Percentiles rank a stretch among this genome's conserved stretches.
Evolutionary conservation across 78 protist genomes (phyloP).

Genomic region (Dictyostelium firmibasis): DNA sequence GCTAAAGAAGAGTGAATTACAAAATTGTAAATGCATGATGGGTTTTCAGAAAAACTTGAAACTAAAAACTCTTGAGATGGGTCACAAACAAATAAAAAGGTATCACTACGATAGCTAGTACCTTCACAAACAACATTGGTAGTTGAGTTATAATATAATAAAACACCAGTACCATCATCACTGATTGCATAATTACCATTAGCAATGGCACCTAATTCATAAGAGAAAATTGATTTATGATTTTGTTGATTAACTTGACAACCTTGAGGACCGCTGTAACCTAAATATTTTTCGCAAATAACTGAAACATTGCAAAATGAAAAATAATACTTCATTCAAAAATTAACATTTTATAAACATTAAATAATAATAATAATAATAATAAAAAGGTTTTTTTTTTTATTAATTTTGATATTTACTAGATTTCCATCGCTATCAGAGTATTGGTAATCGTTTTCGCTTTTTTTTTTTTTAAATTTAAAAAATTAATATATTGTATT

Average conservation of each 20-base stretch:
- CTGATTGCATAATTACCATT: background rate
- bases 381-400: background rate
- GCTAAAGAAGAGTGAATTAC: background rate
- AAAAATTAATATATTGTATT: background rate
- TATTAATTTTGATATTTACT: background rate
- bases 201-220: background rate
- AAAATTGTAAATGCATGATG: background rate
- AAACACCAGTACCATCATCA: background rate
- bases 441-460: background rate
- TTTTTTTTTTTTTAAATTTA: too few relatives aligned
- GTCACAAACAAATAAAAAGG: background rate
- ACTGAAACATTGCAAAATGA: background rate
- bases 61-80: background rate
- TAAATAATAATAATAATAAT: background rate
- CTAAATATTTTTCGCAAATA: background rate
- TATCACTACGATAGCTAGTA: background rate
- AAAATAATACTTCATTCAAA: background rate
- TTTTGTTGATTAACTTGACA: background rate
- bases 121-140: background rate
- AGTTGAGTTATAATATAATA: background rate
- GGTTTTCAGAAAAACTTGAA: background rate
- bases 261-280: background rate
- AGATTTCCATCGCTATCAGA: background rate
- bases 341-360: background rate
- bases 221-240: background rate